These are phyloP conservation scores for Cutaneotrichosporon mucoides DNA, from an alignment of 1,284 basidiomycete species.

Conservation along the genomic window DNA sequence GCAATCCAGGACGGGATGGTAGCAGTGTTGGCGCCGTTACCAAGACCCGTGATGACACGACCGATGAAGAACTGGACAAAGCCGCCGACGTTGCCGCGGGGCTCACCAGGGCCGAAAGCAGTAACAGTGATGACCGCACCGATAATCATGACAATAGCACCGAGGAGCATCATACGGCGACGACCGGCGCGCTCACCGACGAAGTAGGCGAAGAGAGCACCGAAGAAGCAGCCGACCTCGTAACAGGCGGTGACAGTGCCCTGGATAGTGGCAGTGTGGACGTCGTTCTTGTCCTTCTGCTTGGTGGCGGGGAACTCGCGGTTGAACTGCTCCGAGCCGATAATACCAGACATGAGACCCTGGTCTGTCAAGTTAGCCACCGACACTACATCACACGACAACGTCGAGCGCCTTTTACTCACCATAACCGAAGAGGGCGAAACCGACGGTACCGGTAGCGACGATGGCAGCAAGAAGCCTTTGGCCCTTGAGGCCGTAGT, in stretches of 20 bases:
- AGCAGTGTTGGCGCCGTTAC: constrained; percentile 57
- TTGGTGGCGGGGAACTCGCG: constrained; percentile 45
- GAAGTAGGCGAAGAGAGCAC: constrained; percentile 31
- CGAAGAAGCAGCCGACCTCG: constrained; percentile 45
- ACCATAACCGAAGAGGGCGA: constrained; percentile 45
- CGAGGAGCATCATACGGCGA: constrained; percentile 47
- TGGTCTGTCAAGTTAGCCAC: constrained; percentile 13
- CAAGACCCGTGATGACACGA: constrained; percentile 53
- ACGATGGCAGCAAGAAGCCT: constrained; percentile 39
- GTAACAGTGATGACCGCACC: constrained; percentile 53
- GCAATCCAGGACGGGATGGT: constrained; percentile 59
- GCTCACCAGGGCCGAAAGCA: constrained; percentile 46
- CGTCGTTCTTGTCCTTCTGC: constrained; percentile 32
- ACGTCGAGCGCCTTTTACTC: constrained; percentile 14
- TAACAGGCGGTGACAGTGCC: constrained; percentile 48
- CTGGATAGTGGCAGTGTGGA: constrained; percentile 49
- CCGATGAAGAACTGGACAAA: constrained; percentile 55
- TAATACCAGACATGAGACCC: constrained; percentile 43
- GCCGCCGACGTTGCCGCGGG: constrained; percentile 38
- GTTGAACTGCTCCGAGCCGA: constrained; percentile 48
- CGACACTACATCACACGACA: no score
- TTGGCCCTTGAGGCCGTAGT: constrained; percentile 39
- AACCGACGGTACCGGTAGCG: constrained; percentile 39
- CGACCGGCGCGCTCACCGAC: constrained; percentile 47
- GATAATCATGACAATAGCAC: constrained; percentile 49